phyloP scores from a whole-genome alignment of 495 filamentous ascomycete genomes.

The Letharia columbiana region DNA sequence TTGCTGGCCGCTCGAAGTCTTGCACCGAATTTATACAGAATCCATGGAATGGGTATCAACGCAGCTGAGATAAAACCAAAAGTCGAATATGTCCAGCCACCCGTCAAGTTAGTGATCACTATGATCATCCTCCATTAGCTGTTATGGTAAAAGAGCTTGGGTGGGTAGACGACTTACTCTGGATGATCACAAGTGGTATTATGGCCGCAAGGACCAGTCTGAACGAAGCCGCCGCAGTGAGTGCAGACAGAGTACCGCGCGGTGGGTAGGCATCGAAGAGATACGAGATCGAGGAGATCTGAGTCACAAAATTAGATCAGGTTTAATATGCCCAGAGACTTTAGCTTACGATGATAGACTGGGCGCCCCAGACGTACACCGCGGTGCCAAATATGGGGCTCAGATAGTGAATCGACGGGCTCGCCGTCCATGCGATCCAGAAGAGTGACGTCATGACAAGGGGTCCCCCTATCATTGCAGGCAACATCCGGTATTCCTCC shows the following conservation, averaged over 20 bases:
- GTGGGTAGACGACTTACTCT: conserved; percentile 13
- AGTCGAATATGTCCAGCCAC: conserved; percentile 36
- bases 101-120: conserved; percentile 35
- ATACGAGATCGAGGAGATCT: conserved; percentile 34
- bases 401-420: conserved; percentile 20
- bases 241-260: conserved; percentile 27
- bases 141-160: not conserved
- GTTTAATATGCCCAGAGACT: not conserved
- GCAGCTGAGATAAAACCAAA: conserved; percentile 36
- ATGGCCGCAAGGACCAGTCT: conserved; percentile 22
- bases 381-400: conserved; percentile 37
- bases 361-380: conserved; percentile 55
- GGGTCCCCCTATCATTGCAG: conserved; percentile 48
- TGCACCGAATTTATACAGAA: conserved; percentile 40
- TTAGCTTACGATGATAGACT: conserved; percentile 41
- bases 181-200: conserved; percentile 27
- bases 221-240: conserved; percentile 23
- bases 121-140: not conserved
- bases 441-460: conserved; percentile 36
- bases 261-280: conserved; percentile 36
- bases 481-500: conserved; percentile 45
- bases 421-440: conserved; percentile 33
- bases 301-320: not conserved
- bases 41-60: conserved; percentile 36
- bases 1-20: conserved; percentile 38